phyloP scores from a whole-genome alignment of 2,329 filamentous ascomycete species.

The Trichoderma arundinaceum region DNA sequence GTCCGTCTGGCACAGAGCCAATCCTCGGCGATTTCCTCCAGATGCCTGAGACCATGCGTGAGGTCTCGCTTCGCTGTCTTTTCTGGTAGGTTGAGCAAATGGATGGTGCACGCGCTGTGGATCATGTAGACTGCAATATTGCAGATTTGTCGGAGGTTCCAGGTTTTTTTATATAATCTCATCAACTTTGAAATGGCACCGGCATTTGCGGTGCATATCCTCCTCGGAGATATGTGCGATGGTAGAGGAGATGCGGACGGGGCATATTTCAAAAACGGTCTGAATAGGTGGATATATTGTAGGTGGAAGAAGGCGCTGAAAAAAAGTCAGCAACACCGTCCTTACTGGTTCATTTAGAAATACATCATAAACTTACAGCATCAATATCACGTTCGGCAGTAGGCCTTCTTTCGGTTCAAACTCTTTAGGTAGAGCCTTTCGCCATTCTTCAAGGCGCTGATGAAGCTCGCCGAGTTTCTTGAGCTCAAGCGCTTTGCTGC shows the following conservation, averaged over 20 bases:
- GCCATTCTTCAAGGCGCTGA: constrained; percentile 87
- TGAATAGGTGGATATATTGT: constrained; percentile 93
- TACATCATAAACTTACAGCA: constrained; percentile 71
- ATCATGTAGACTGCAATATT: constrained; percentile 96
- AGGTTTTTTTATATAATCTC: constrained; percentile 89
- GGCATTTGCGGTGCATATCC: constrained; percentile 89
- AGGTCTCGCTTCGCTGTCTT: constrained; percentile 90
- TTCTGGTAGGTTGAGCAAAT: constrained; percentile 89
- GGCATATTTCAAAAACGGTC: constrained; percentile 91
- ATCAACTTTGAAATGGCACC: constrained; percentile 91
- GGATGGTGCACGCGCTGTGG: constrained; percentile 93
- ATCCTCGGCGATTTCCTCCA: constrained; percentile 94
- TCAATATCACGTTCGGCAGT: constrained; percentile 77
- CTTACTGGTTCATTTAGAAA: not conserved
- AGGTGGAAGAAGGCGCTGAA: constrained; percentile 95
- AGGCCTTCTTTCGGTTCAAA: constrained; percentile 89
- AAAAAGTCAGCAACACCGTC: constrained; percentile 36
- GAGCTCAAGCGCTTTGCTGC: constrained; percentile 80
- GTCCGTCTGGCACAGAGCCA: constrained; percentile 91
- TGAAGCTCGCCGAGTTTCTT: constrained; percentile 94
- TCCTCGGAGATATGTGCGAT: constrained; percentile 84
- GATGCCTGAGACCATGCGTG: constrained; percentile 84
- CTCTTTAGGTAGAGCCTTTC: constrained; percentile 79
- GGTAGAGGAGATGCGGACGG: constrained; percentile 82
- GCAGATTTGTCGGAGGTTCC: constrained; percentile 90